Base-by-base conservation (phyloP, 345 rosid species). In the Nephelium lappaceum region DNA sequence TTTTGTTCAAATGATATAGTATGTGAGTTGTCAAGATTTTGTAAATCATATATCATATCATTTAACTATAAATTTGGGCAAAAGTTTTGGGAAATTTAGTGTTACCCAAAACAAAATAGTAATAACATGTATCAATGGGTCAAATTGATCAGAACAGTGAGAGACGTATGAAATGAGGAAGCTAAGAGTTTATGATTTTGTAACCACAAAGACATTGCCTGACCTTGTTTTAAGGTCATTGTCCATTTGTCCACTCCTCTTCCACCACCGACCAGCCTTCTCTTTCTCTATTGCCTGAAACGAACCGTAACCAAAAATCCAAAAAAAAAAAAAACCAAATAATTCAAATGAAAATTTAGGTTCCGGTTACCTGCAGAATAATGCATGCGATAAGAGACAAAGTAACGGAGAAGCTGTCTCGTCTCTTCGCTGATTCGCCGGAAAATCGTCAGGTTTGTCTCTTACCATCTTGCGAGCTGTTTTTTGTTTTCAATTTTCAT, bases 371-470 rank as follows among this genome's bases (percentile, higher is more conserved):
- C 43, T 10, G 27, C 41, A 64, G 14, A 68, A 60, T 21, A 42
- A 93, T 95, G 99, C 72, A 85, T 70, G 16, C 93, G 55, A 85
- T 92, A 66, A 93, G 88, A 79, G 95, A 90, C 36, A 95, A 91
- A 62, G 91, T 93, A 15, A 82, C 97, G 0, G 90, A 90, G 76
- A 90, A 87, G 83, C 88, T 93, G 3, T 91, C 97, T 19, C 88
- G 93, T 82, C 85, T 92, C 71, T 87, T 95, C 71, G 81, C 88
- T 15, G 91, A 88, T 85, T 87, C 98, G 3, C 83, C 84, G 43
- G 76, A 84, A 76, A 77, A 80, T 81, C 82, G 87, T 77, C 86
- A 86, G 93, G 95, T 91, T 70, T 39, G 67, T 23, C 74, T 14
- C 74, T 42, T 65, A 41, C 8, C 11, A 7, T 16, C 63, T 53